Evolutionary conservation across 2,329 filamentous ascomycete genomes (phyloP).

Genomic region (Ilyonectria sp.): DNA sequence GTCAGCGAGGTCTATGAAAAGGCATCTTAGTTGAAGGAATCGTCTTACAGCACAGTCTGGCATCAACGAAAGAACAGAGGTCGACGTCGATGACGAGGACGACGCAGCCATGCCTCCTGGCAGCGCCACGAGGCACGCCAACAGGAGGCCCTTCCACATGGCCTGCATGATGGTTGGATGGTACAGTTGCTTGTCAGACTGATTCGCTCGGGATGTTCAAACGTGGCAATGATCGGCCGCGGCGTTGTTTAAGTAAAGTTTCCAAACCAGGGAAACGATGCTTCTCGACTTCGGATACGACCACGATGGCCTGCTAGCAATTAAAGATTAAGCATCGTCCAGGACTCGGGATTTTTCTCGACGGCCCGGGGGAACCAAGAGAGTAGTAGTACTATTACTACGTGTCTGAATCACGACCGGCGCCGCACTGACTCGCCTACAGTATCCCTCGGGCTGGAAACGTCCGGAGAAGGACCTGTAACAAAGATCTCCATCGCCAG

Average conservation of each 20-base stretch:
- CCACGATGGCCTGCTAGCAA: not conserved
- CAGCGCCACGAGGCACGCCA: constrained; percentile 27
- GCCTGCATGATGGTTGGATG: not conserved
- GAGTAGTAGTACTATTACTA: not conserved
- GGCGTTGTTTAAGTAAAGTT: not conserved
- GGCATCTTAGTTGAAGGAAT: not conserved
- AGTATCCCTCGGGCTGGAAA: not conserved
- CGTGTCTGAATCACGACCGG: not conserved
- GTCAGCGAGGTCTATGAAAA: constrained; percentile 1
- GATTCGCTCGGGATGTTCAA: not conserved
- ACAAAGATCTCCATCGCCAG: not conserved
- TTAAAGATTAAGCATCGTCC: constrained; percentile 4
- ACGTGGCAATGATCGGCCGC: not conserved
- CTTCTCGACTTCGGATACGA: not conserved
- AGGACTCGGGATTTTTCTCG: not conserved
- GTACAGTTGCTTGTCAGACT: not conserved
- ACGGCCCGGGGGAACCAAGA: not conserved
- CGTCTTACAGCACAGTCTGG: constrained; percentile 53
- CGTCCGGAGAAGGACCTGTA: not conserved
- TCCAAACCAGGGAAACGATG: constrained; percentile 1
- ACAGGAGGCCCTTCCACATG: constrained; percentile 13
- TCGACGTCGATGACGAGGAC: not conserved
- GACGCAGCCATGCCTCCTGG: constrained; percentile 21
- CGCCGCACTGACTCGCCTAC: not conserved
- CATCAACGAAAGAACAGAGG: constrained; percentile 37